phyloP scores from a whole-genome alignment of 352 stramenopile species.

The Salisapilia sapeloensis region DNA sequence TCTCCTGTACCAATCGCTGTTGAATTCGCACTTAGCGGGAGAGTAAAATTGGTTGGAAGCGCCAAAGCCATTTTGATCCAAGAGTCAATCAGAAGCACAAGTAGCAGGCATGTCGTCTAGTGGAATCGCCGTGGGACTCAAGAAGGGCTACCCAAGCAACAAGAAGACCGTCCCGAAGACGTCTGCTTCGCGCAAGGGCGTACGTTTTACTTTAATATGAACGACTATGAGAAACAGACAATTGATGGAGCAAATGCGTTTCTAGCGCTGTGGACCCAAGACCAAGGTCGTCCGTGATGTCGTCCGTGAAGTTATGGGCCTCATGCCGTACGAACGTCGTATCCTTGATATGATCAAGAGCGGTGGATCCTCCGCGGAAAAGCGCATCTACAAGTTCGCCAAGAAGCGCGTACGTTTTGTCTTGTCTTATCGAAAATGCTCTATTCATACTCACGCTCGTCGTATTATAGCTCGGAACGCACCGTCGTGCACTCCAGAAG shows the following conservation, averaged over 20 bases:
- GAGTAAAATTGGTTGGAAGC: too few relatives aligned
- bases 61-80: too few relatives aligned
- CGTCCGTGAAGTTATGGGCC: slow-evolving; percentile 93
- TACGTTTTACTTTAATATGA: slow-evolving; percentile 75
- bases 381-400: slow-evolving; percentile 99
- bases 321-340: slow-evolving; percentile 98
- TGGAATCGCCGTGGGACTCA: slow-evolving; percentile 83
- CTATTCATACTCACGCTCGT: background rate
- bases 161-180: slow-evolving; percentile 82
- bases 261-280: slow-evolving; percentile 85
- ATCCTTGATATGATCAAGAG: slow-evolving; percentile 99
- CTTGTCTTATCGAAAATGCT: background rate
- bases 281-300: slow-evolving; percentile 91
- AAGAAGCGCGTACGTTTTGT: slow-evolving; percentile 85
- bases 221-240: background rate
- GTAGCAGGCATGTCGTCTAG: slow-evolving; percentile 67
- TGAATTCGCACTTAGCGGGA: too few relatives aligned
- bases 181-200: slow-evolving; percentile 77
- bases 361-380: slow-evolving; percentile 91
- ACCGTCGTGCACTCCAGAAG: slow-evolving; percentile 96
- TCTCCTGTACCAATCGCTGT: too few relatives aligned
- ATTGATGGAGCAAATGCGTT: background rate
- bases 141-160: slow-evolving; percentile 86
- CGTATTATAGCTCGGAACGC: slow-evolving; percentile 84
- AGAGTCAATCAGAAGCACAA: too few relatives aligned